These are phyloP conservation scores for Acanthamoeba castellanii DNA, from an alignment of 208 protist genomes.

Conservation along the genomic window DNA sequence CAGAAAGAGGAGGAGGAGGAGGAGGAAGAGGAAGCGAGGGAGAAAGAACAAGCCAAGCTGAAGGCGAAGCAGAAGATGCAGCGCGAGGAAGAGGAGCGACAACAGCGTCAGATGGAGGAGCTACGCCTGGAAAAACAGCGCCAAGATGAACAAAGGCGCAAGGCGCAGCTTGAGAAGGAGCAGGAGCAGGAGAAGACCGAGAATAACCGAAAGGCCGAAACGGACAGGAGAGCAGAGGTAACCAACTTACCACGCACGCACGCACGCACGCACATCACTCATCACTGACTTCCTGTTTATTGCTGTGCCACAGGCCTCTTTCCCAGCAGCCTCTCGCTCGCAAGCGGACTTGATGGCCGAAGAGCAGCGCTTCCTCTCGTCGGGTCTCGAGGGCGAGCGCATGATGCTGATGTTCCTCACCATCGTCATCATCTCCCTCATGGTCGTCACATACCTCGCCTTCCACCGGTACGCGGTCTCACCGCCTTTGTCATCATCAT, in stretches of 20 bases:
- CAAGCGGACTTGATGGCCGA: neutral
- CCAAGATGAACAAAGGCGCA: neutral
- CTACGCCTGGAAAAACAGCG: neutral
- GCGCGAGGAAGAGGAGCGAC: neutral
- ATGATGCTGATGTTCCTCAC: constrained; percentile 59
- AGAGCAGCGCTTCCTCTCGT: constrained; percentile 27
- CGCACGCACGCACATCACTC: neutral
- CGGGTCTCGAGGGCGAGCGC: constrained; percentile 24
- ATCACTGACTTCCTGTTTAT: neutral
- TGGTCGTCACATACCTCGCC: neutral
- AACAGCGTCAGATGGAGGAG: neutral
- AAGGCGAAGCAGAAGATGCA: neutral
- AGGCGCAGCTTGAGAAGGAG: neutral
- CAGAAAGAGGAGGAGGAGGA: neutral
- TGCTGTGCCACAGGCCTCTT: neutral
- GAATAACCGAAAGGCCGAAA: neutral
- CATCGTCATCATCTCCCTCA: constrained; percentile 28
- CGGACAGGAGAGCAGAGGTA: neutral
- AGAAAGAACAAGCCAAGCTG: neutral
- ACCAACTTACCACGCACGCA: neutral
- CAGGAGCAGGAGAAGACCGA: neutral
- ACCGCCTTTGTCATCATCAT: neutral
- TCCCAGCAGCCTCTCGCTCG: neutral
- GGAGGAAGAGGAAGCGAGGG: neutral
- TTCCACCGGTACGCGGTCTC: neutral